Evolutionary conservation across 192 early-diverging fungal species (phyloP).

Genomic region (Coemansia sp.): DNA sequence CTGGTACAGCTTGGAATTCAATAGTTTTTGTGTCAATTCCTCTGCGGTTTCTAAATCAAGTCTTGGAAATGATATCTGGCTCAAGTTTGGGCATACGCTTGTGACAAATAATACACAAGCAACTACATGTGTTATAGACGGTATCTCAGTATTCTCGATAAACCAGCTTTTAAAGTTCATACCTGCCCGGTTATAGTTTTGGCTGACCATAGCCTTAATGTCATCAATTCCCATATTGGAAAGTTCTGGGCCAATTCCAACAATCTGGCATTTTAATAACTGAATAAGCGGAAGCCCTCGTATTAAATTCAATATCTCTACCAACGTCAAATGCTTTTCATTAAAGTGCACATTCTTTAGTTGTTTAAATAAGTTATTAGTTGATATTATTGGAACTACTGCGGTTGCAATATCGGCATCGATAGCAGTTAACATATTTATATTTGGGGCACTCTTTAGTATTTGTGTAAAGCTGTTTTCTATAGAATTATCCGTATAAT

Average conservation of each 20-base stretch:
- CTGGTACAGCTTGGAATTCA: not conserved
- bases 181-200: not conserved
- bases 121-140: not conserved
- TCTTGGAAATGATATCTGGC: not conserved
- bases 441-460: not conserved
- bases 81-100: not conserved
- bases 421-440: not conserved
- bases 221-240: not conserved
- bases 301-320: not conserved
- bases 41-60: not conserved
- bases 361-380: not conserved
- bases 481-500: not conserved
- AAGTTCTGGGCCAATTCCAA: not conserved
- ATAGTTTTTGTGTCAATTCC: not conserved
- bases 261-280: not conserved
- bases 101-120: not conserved
- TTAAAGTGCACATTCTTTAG: not conserved
- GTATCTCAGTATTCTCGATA: not conserved
- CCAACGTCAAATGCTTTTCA: not conserved
- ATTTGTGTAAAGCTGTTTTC: not conserved
- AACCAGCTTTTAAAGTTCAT: not conserved
- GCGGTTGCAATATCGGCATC: not conserved
- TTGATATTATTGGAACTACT: not conserved
- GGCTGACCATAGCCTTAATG: not conserved
- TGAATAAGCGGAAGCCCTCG: not conserved